Evolutionary conservation across 805 yeast species (phyloP), one percentile per base, ranked within the genome.

Genomic region (Myxozyma kluyveri): DNA sequence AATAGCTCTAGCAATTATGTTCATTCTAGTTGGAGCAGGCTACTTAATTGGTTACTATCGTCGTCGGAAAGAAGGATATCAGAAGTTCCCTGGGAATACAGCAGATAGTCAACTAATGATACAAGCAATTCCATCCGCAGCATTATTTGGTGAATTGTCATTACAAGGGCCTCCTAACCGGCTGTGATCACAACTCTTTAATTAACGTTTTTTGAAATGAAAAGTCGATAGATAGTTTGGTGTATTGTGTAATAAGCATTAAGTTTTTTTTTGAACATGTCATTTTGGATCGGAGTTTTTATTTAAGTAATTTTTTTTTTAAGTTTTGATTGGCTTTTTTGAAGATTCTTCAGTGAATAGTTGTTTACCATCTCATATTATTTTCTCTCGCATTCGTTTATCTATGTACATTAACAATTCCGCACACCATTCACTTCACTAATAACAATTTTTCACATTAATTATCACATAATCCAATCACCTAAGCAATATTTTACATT

Each of bases 1-100:
- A 0, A 71, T 83, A 49, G 81, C 91, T 0, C 60, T 86, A 29
- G 87, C 75, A 1, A 69, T 81, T 14, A 69, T 75, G 57, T 57
- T 70, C 29, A 49, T 76, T 7, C 51, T 79, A 24, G 67, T 75
- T 6, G 66, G 66, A 18, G 61, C 70, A 49, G 85, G 75, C 50
- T 67, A 71, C 24, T 57, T 72, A 3, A 75, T 75, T 32, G 72
- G 69, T 43, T 66, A 67, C 48, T 70, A 68, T 61, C 71, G 66
- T 47, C 68, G 69, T 46, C 66, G 72, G 37, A 65, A 69, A 6
- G 75, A 74, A 14, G 68, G 70, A 3, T 74, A 78, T 36, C 49
- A 45, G 24, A 49, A 48, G 26, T 49, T 54, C 26, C 45, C 57
- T 2, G 33, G 46, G 12, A 37, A 38, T 33, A 18, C 44, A 5